Percentiles rank a stretch among this genome's conserved stretches.
These are phyloP conservation scores for Penicillium sp. DNA, from an alignment of 2,329 filamentous ascomycete genomes.

Conservation along the genomic window DNA sequence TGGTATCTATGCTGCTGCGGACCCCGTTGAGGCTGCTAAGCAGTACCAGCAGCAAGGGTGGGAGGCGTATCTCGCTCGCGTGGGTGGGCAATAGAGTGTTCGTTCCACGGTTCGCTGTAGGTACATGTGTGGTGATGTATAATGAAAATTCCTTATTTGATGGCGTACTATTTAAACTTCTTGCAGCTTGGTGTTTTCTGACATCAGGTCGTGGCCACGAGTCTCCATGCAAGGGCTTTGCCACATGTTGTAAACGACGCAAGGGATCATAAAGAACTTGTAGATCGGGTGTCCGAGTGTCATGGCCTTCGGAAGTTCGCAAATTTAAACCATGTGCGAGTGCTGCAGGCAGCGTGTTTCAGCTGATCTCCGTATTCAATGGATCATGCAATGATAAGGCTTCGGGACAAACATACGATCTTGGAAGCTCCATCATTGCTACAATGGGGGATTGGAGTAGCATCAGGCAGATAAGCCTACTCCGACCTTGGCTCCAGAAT, in stretches of 20 bases:
- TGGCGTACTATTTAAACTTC: background rate
- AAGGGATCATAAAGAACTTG: background rate
- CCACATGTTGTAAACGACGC: background rate
- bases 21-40: constrained; percentile 46
- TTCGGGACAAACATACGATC: too few species aligned
- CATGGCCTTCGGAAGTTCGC: background rate
- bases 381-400: background rate
- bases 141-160: constrained; percentile 3
- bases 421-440: too few species aligned
- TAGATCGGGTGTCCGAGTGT: background rate
- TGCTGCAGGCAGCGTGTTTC: background rate
- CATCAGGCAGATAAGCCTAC: background rate
- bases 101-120: background rate
- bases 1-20: constrained; percentile 47
- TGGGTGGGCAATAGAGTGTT: constrained; percentile 26
- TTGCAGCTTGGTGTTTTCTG: background rate
- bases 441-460: too few species aligned
- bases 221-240: background rate
- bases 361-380: background rate
- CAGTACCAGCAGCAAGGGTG: constrained; percentile 48
- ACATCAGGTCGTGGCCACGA: background rate
- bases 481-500: background rate
- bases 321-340: background rate
- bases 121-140: constrained; percentile 2
- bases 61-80: constrained; percentile 45